phyloP scores from a whole-genome alignment of 1,284 basidiomycete genomes.

The Tremellales sp. region DNA sequence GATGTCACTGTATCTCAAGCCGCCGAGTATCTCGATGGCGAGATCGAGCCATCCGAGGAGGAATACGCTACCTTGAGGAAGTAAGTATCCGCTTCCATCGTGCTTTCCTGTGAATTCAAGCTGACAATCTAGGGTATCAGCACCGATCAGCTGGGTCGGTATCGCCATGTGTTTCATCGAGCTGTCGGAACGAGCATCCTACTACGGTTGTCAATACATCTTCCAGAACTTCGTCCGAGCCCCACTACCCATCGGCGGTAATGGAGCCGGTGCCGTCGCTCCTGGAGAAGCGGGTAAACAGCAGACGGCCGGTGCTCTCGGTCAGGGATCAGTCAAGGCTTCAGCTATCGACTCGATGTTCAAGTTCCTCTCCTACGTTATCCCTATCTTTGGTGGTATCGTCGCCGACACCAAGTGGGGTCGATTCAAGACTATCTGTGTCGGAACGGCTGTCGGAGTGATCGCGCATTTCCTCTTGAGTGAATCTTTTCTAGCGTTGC shows the following conservation, averaged over 20 bases:
- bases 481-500: too few relatives aligned
- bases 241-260: slow-evolving; percentile 59
- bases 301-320: slow-evolving; percentile 57
- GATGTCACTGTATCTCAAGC: neutral
- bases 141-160: slow-evolving; percentile 20
- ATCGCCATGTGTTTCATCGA: slow-evolving; percentile 46
- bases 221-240: slow-evolving; percentile 31
- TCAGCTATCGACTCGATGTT: slow-evolving; percentile 30
- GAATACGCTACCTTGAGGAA: slow-evolving; percentile 10
- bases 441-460: slow-evolving; percentile 44
- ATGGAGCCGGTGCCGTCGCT: slow-evolving; percentile 66
- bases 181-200: slow-evolving; percentile 41
- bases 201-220: slow-evolving; percentile 26
- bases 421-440: slow-evolving; percentile 67
- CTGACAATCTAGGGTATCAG: neutral
- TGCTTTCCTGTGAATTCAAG: neutral
- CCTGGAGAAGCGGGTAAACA: slow-evolving; percentile 56
- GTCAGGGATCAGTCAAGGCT: slow-evolving; percentile 25
- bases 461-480: slow-evolving; percentile 41
- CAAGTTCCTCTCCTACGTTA: slow-evolving; percentile 36
- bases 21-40: slow-evolving; percentile 2
- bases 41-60: slow-evolving; percentile 9
- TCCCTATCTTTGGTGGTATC: slow-evolving; percentile 50
- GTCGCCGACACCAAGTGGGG: slow-evolving; percentile 71
- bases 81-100: slow-evolving; percentile 6